These are phyloP conservation scores for Aspergillus proliferans DNA, from an alignment of 2,329 filamentous ascomycete species.

Conservation along the genomic window DNA sequence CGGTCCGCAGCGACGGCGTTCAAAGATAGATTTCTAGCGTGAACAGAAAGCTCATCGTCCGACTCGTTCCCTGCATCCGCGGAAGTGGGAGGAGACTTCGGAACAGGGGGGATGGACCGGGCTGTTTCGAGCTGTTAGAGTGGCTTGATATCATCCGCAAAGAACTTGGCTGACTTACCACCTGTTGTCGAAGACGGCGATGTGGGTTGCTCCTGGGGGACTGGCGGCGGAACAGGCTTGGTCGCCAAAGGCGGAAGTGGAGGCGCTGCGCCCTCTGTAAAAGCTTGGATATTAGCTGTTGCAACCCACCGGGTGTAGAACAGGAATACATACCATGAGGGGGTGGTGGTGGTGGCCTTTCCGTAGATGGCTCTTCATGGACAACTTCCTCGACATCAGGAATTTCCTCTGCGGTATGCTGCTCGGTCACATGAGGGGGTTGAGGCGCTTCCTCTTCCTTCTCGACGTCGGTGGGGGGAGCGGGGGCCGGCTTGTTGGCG, in stretches of 20 bases:
- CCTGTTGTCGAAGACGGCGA: constrained; percentile 41
- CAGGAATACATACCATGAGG: constrained; percentile 46
- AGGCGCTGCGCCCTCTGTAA: constrained; percentile 41
- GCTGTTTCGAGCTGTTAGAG: constrained; percentile 40
- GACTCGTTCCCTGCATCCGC: constrained; percentile 76
- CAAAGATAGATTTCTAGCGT: constrained; percentile 40
- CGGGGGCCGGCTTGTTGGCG: constrained; percentile 40
- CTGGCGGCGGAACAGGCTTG: constrained; percentile 32
- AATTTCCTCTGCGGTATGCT: constrained; percentile 41
- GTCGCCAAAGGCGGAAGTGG: constrained; percentile 38
- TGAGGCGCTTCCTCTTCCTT: constrained; percentile 47
- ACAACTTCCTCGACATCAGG: constrained; percentile 50
- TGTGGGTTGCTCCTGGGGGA: constrained; percentile 28
- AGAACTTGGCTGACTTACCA: constrained; percentile 44
- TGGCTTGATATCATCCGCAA: not conserved
- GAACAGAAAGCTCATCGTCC: constrained; percentile 72
- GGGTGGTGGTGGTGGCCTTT: constrained; percentile 41
- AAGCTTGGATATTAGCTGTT: not conserved
- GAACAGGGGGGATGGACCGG: constrained; percentile 54
- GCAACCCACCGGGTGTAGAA: not conserved
- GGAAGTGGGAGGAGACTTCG: constrained; percentile 52
- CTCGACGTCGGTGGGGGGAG: constrained; percentile 41
- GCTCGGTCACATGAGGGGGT: constrained; percentile 36
- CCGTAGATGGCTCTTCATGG: constrained; percentile 31
- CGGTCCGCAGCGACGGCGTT: constrained; percentile 37